These are phyloP conservation scores for Austroboletus eburneus DNA, from an alignment of 768 basidiomycete species.

Conservation along the genomic window DNA sequence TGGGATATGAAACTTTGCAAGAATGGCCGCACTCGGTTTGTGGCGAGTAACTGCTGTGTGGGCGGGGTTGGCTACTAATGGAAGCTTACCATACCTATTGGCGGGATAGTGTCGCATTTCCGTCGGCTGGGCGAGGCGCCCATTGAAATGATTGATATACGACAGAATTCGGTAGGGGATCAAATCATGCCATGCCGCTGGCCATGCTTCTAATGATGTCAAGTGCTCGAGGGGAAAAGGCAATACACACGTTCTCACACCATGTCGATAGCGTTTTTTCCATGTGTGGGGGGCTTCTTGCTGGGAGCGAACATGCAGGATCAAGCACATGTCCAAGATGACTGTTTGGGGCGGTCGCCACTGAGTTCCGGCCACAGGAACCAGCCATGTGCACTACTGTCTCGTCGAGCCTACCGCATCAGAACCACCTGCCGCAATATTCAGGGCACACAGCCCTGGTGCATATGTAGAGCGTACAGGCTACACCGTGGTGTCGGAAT, in stretches of 20 bases:
- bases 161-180: too few relatives aligned
- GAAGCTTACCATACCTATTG: too few relatives aligned
- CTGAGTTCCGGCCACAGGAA: conserved; percentile 13
- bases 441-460: conserved; percentile 6
- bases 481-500: not conserved
- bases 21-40: too few relatives aligned
- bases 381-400: conserved; percentile 10
- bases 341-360: not conserved
- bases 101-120: too few relatives aligned
- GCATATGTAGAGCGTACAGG: conserved; percentile 5
- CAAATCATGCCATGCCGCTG: too few relatives aligned
- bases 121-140: too few relatives aligned
- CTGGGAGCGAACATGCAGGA: not conserved
- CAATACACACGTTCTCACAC: not conserved
- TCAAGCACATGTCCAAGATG: not conserved
- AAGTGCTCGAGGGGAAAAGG: too few relatives aligned
- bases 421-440: conserved; percentile 17
- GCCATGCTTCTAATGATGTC: too few relatives aligned
- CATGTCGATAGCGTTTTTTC: not conserved
- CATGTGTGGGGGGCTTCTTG: conserved; percentile 1
- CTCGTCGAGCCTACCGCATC: conserved; percentile 1
- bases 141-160: too few relatives aligned
- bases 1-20: too few relatives aligned
- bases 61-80: too few relatives aligned
- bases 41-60: too few relatives aligned